Evolutionary conservation across 805 yeast genomes (phyloP).

Genomic region (Schwanniomyces vanrijiae): DNA sequence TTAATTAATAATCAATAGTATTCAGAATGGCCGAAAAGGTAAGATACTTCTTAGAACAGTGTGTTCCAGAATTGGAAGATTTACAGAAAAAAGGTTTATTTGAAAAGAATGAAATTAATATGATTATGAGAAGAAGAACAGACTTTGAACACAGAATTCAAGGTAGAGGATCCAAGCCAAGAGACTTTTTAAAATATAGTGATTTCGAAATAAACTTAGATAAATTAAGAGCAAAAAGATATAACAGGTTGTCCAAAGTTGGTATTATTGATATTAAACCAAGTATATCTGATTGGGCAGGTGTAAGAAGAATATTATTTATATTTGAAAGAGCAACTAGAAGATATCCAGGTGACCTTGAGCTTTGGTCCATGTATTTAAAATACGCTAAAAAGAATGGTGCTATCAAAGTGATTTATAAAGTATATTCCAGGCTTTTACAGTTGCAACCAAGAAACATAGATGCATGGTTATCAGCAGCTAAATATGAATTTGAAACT

Average conservation of each 20-base stretch:
- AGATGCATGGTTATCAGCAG: slow-evolving; percentile 92
- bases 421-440: slow-evolving; percentile 72
- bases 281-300: slow-evolving; percentile 83
- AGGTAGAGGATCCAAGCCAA: slow-evolving; percentile 76
- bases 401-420: slow-evolving; percentile 69
- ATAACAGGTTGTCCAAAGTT: slow-evolving; percentile 55
- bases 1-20: background rate
- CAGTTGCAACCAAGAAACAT: slow-evolving; percentile 89
- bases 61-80: slow-evolving; percentile 92
- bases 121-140: slow-evolving; percentile 88
- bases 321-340: slow-evolving; percentile 81
- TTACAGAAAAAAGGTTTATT: slow-evolving; percentile 78
- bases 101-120: slow-evolving; percentile 75
- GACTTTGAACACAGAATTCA: slow-evolving; percentile 90
- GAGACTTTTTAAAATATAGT: slow-evolving; percentile 76
- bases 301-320: slow-evolving; percentile 74
- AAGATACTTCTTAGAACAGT: slow-evolving; percentile 59
- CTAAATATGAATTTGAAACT: slow-evolving; percentile 86
- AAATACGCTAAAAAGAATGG: slow-evolving; percentile 65
- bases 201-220: slow-evolving; percentile 82
- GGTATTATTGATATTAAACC: slow-evolving; percentile 59
- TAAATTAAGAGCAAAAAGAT: slow-evolving; percentile 70
- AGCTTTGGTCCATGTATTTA: slow-evolving; percentile 77
- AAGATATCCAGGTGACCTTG: slow-evolving; percentile 74
- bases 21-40: slow-evolving; percentile 40